phyloP scores from a whole-genome alignment of 257 asterid species.

The Scutellaria minor region DNA sequence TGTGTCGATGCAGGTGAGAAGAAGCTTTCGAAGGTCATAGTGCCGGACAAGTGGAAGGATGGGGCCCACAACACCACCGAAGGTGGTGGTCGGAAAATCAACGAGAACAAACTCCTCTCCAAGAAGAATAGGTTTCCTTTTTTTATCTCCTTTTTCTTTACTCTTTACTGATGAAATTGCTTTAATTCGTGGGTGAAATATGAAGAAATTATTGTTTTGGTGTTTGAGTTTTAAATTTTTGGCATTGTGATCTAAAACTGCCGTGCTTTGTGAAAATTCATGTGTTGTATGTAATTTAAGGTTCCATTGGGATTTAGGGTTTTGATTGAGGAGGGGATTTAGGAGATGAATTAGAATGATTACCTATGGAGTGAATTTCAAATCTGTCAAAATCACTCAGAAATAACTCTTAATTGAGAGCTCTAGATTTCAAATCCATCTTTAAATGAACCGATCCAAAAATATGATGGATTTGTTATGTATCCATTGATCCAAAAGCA shows the following conservation, averaged over 20 bases:
- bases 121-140: constrained; percentile 69
- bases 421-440: not conserved
- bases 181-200: not conserved
- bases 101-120: constrained; percentile 98
- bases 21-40: constrained; percentile 91
- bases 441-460: not conserved
- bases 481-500: not conserved
- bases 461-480: not conserved
- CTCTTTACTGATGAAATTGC: not conserved
- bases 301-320: not conserved
- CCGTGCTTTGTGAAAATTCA: not conserved
- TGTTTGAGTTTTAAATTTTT: too few species aligned
- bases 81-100: constrained; percentile 96
- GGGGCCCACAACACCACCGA: constrained; percentile 90
- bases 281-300: not conserved
- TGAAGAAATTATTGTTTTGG: not conserved
- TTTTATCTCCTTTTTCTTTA: not conserved
- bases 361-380: not conserved
- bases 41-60: constrained; percentile 98
- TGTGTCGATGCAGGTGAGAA: constrained; percentile 68
- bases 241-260: constrained; percentile 8
- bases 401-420: too few species aligned
- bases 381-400: not conserved
- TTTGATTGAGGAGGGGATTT: not conserved
- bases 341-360: not conserved